A percentile compares a stretch with the other conserved stretches of the same genome.
Conservation (phyloP, 2,329 filamentous ascomycete genomes). For the Amauroascus verrucosus region DNA sequence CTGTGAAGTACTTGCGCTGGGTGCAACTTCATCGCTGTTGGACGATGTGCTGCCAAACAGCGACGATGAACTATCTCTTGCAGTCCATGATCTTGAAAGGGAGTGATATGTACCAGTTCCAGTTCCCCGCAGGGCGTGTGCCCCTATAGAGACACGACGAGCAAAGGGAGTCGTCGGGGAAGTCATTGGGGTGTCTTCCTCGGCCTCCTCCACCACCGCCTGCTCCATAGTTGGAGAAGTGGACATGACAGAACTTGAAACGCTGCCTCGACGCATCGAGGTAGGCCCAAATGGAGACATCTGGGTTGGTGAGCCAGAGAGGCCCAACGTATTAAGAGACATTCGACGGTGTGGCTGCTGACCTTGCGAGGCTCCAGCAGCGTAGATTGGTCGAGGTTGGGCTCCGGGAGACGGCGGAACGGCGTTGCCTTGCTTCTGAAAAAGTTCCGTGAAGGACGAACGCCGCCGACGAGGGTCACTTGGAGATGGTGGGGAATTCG, state of each 20-base stretch:
- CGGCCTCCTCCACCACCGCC: slow-evolving; percentile 54
- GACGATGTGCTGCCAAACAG: slow-evolving; percentile 20
- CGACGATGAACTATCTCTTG: slow-evolving; percentile 22
- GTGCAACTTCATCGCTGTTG: slow-evolving; percentile 18
- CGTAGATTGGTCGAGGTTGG: slow-evolving; percentile 26
- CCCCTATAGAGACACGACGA: slow-evolving; percentile 82
- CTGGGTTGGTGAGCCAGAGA: slow-evolving; percentile 61
- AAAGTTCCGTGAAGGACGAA: slow-evolving; percentile 38
- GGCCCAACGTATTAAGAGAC: slow-evolving; percentile 62
- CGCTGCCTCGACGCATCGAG: slow-evolving; percentile 49
- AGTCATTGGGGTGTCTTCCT: slow-evolving; percentile 48
- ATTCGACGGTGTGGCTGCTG: slow-evolving; percentile 48
- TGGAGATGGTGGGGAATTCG: slow-evolving; percentile 28
- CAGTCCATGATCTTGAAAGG: slow-evolving; percentile 22
- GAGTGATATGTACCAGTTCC: slow-evolving; percentile 49
- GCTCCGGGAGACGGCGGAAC: slow-evolving; percentile 20
- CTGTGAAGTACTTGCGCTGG: slow-evolving; percentile 31
- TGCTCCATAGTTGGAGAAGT: slow-evolving; percentile 34
- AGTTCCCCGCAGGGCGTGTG: slow-evolving; percentile 61
- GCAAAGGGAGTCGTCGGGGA: slow-evolving; percentile 58
- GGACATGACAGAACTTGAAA: slow-evolving; percentile 51
- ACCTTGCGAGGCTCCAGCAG: slow-evolving; percentile 38
- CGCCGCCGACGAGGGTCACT: slow-evolving; percentile 34
- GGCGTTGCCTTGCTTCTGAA: slow-evolving; percentile 24
- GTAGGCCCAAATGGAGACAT: slow-evolving; percentile 37